phyloP scores from a whole-genome alignment of 192 early-diverging fungal species.

The Coemansia nantahalensis region DNA sequence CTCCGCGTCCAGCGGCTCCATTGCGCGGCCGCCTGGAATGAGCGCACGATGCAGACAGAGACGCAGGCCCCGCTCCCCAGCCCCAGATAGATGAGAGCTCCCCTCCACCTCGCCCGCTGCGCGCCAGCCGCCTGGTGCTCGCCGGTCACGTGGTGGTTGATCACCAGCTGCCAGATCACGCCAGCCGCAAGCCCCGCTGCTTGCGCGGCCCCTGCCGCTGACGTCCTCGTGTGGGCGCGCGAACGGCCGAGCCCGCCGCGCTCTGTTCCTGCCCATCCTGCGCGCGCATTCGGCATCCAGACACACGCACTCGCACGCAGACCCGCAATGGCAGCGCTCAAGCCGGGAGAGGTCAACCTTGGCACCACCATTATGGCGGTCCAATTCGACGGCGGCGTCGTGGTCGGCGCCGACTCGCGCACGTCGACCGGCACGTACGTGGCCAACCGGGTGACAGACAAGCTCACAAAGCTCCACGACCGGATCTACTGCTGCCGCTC shows the following conservation, averaged over 20 bases:
- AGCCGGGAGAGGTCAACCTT: constrained; percentile 93
- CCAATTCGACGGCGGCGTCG: constrained; percentile 83
- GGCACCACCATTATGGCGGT: constrained; percentile 99
- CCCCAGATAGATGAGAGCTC: too few species aligned
- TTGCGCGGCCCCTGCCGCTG: too few species aligned
- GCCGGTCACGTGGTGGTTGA: not conserved
- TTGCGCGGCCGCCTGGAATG: constrained; percentile 3
- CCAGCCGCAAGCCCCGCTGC: too few species aligned
- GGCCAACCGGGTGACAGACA: constrained; percentile 97
- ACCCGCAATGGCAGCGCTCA: constrained; percentile 56
- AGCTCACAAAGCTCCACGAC: constrained; percentile 94
- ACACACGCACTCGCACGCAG: too few species aligned
- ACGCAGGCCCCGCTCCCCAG: not conserved
- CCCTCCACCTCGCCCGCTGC: too few species aligned
- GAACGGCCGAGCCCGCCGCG: too few species aligned
- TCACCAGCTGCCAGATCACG: not conserved
- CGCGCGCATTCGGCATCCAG: not conserved
- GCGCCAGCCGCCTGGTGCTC: too few species aligned
- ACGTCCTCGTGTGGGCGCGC: too few species aligned
- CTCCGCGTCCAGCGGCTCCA: constrained; percentile 41
- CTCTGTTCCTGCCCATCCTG: too few species aligned
- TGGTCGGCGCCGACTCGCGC: constrained; percentile 96
- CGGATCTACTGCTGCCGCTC: constrained; percentile 96
- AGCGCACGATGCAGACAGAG: not conserved
- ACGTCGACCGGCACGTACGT: constrained; percentile 96